Conservation (phyloP, 352 stramenopile genomes). For the Globisporangium mamillatum region DNA sequence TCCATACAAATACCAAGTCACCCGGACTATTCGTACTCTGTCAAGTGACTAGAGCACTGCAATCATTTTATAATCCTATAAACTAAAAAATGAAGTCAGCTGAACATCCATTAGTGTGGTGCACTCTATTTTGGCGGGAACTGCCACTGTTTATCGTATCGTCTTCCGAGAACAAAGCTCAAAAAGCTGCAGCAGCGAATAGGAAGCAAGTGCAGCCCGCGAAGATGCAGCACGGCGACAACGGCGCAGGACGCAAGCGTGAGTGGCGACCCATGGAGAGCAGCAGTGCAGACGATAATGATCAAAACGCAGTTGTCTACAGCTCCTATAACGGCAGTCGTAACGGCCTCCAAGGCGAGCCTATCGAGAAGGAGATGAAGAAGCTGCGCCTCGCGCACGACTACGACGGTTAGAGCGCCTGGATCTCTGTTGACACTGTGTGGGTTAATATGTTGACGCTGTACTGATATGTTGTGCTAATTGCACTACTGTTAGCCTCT, state of each 20-base stretch:
- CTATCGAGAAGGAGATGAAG: constrained; percentile 75
- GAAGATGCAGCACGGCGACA: neutral
- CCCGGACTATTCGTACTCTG: too few species aligned
- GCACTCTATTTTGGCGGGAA: neutral
- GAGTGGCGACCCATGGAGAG: constrained; percentile 26
- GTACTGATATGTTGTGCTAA: neutral
- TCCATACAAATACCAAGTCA: too few species aligned
- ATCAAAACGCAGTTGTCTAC: neutral
- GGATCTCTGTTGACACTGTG: neutral
- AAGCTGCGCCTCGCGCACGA: constrained; percentile 67
- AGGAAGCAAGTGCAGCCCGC: neutral
- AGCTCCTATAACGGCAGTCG: neutral
- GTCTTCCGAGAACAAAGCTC: neutral
- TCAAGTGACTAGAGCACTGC: too few species aligned
- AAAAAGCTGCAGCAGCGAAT: constrained; percentile 2
- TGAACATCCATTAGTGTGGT: neutral
- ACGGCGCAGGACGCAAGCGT: constrained; percentile 29
- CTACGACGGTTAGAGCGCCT: constrained; percentile 31
- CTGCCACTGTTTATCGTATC: neutral
- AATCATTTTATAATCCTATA: too few species aligned
- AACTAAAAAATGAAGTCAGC: too few species aligned
- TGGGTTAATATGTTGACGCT: neutral
- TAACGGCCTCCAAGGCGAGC: constrained; percentile 24
- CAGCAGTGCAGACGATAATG: neutral
- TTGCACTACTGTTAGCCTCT: constrained; percentile 2